phyloP scores from a whole-genome alignment of 495 filamentous ascomycete species.

The Penicillium nucicola region DNA sequence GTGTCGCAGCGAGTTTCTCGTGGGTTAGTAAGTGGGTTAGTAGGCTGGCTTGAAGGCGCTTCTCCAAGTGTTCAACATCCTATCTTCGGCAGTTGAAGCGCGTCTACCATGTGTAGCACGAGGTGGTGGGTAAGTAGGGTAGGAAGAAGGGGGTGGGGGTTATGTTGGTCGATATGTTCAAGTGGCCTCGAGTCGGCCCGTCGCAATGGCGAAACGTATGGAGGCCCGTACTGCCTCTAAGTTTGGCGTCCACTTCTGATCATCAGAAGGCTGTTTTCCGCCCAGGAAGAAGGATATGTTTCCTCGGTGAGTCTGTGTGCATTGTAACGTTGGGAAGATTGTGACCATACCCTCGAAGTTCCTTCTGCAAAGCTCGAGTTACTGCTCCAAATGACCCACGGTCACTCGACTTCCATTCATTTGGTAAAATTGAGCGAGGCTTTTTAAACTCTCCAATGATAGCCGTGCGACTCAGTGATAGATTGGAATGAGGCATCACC shows the following conservation, averaged over 20 bases:
- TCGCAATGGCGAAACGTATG: constrained; percentile 34
- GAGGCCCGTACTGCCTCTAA: constrained; percentile 31
- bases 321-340: constrained; percentile 34
- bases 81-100: constrained; percentile 11
- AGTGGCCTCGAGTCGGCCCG: constrained; percentile 31
- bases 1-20: constrained; percentile 17
- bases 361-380: no score
- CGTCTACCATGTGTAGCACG: constrained; percentile 6
- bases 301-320: constrained; percentile 23
- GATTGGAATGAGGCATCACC: no score
- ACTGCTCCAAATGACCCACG: no score
- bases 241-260: constrained; percentile 27
- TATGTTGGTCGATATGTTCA: neutral
- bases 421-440: no score
- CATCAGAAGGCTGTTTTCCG: constrained; percentile 23
- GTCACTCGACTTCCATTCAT: no score
- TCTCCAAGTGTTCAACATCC: constrained; percentile 28
- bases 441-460: no score
- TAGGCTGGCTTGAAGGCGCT: constrained; percentile 29
- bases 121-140: neutral
- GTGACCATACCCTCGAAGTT: no score
- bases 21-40: constrained; percentile 31
- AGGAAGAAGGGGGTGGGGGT: neutral
- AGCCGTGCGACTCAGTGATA: no score
- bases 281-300: constrained; percentile 29